Evolutionary conservation across 148 eudicot species (phyloP), one percentile per base, ranked within the genome.

Genomic region (Arbutus unedo): DNA sequence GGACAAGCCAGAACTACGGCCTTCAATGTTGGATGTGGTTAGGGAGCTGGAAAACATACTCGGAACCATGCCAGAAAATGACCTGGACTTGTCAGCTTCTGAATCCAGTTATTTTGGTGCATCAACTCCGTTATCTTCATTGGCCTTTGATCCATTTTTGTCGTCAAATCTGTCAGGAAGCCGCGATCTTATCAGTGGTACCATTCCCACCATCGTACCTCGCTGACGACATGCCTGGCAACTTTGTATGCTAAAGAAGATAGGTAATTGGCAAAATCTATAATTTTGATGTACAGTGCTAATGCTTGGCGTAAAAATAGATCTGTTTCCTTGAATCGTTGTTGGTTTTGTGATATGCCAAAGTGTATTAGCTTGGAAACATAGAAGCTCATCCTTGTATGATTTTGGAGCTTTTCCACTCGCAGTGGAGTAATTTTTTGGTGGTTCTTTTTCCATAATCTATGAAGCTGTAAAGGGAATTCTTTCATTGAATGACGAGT

Each of bases 21-120:
- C 98, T 8, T 85, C 89, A 64, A 92, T 94, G 96, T 78, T 88
- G 88, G 96, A 90, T 56, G 91, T 94, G 81, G 98, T 94, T 64
- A 91, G 98, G 81, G 96, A 92, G 83, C 91, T 94, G 0, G 95
- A 94, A 79, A 81, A 87, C 81, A 60, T 92, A 45, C 66, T 91
- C 55, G 79, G 82, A 70, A 86, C 85, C 89, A 64, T 89, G 85
- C 91, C 96, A 5, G 91, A 90, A 79, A 74, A 82, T 14, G 38
- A 56, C 81, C 41, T 48, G 2, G 87, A 81, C 80, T 87, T 85
- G 59, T 88, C 91, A 47, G 79, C 82, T 50, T 45, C 89, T 18
- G 84, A 78, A n/a, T 82, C 89, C 15, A 76, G 81, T 23, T 83
- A 44, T 54, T 83, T 78, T 60, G 81, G 76, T 49, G 87, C 79